A percentile compares a stretch with the other conserved stretches of the same genome.
phyloP scores from a whole-genome alignment of 371 early-diverging fungal genomes.

The Enterocytospora artemiae region DNA sequence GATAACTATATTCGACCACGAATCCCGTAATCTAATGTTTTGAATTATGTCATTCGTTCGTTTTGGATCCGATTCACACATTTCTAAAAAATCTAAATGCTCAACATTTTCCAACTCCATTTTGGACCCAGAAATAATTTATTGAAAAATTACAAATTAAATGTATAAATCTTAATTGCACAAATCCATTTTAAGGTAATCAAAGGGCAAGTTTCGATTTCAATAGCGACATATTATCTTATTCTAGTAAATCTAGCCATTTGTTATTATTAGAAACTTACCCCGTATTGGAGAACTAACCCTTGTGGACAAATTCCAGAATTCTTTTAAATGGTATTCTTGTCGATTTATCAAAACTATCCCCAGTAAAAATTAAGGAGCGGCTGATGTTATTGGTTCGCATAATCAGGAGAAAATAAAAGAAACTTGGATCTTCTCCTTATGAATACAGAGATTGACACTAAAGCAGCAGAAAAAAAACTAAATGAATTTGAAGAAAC shows the following conservation, averaged over 20 bases:
- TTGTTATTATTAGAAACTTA: background rate
- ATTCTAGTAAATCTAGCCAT: background rate
- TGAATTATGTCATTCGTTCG: constrained; percentile 36
- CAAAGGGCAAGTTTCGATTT: background rate
- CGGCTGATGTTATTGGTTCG: background rate
- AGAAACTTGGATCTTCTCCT: background rate
- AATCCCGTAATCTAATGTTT: constrained; percentile 9
- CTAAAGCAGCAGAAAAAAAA: constrained; percentile 7
- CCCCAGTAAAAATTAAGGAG: too few relatives aligned
- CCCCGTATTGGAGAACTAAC: background rate
- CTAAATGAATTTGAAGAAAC: background rate
- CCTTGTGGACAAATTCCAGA: background rate
- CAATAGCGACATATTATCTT: background rate
- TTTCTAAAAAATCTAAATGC: constrained; percentile 24
- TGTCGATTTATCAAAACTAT: background rate
- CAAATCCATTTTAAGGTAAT: background rate
- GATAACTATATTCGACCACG: constrained; percentile 11
- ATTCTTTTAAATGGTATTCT: background rate
- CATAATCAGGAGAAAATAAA: background rate
- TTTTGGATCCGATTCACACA: constrained; percentile 44
- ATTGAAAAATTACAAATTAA: constrained; percentile 1
- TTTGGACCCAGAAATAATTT: background rate
- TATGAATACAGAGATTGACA: too few relatives aligned
- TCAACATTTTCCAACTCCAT: background rate
- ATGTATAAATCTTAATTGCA: background rate